Percentiles rank a stretch among this genome's conserved stretches.
These are phyloP conservation scores for Penicillium tannophilum DNA, from an alignment of 495 filamentous ascomycete species.

Conservation along the genomic window DNA sequence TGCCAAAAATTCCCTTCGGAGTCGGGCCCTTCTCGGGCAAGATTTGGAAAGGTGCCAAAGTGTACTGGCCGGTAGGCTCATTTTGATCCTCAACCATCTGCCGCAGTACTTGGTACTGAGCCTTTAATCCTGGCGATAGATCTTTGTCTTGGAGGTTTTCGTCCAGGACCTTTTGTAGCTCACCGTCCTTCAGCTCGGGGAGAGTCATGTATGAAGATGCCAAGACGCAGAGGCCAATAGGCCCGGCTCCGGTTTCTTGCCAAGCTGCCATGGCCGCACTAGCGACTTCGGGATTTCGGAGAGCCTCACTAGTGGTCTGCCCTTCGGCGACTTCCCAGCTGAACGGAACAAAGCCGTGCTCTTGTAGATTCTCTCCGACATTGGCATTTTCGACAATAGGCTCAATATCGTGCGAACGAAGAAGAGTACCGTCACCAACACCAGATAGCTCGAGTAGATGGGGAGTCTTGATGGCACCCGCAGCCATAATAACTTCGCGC, in stretches of 20 bases:
- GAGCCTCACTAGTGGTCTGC: not conserved
- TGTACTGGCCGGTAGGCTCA: constrained; percentile 4
- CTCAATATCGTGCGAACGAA: constrained; percentile 36
- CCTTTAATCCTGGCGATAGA: not conserved
- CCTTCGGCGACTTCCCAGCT: constrained; percentile 6
- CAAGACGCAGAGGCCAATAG: not conserved
- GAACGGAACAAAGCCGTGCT: constrained; percentile 36
- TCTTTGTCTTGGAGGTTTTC: constrained; percentile 2
- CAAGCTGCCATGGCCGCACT: not conserved
- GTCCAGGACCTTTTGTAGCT: constrained; percentile 1
- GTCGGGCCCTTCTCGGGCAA: constrained; percentile 1
- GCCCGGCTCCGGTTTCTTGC: not conserved
- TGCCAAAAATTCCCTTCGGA: constrained; percentile 4
- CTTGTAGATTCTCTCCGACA: constrained; percentile 52
- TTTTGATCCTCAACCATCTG: not conserved
- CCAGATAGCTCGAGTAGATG: constrained; percentile 62
- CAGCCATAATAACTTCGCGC: constrained; percentile 55
- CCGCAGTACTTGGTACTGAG: not conserved
- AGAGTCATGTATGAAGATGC: not conserved
- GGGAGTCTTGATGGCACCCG: constrained; percentile 51
- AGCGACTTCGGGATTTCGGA: not conserved
- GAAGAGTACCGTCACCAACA: constrained; percentile 42
- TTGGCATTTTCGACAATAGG: constrained; percentile 36
- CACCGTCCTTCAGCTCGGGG: not conserved
- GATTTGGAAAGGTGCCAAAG: constrained; percentile 7